phyloP scores from a whole-genome alignment of 768 basidiomycete species.

The Lentinus tigrinus region DNA sequence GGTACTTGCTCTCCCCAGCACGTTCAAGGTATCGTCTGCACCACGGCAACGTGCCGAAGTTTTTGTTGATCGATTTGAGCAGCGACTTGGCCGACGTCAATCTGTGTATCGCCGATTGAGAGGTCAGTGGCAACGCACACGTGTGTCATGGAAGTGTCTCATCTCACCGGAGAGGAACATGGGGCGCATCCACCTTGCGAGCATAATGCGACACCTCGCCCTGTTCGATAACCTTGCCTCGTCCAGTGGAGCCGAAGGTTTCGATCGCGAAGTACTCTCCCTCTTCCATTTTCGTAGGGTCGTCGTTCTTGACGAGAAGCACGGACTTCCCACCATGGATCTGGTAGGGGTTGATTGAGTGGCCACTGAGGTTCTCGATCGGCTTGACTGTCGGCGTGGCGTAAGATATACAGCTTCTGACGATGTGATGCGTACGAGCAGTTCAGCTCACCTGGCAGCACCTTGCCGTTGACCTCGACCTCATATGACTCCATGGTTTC shows the following conservation, averaged over 20 bases:
- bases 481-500: slow-evolving; percentile 99
- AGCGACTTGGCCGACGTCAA: slow-evolving; percentile 83
- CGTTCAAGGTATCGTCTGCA: slow-evolving; percentile 95
- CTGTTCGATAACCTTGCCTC: slow-evolving; percentile 85
- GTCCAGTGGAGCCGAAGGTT: slow-evolving; percentile 97
- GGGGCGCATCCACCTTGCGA: slow-evolving; percentile 63
- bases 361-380: slow-evolving; percentile 92
- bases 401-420: background rate
- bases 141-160: slow-evolving; percentile 21
- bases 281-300: slow-evolving; percentile 97
- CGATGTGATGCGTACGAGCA: too few species aligned
- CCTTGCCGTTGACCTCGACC: slow-evolving; percentile 86
- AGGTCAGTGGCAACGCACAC: background rate
- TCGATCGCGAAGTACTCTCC: slow-evolving; percentile 99
- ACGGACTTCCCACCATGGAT: slow-evolving; percentile 96
- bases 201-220: slow-evolving; percentile 97
- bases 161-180: slow-evolving; percentile 70
- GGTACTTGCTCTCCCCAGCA: slow-evolving; percentile 87
- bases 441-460: slow-evolving; percentile 68
- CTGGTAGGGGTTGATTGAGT: slow-evolving; percentile 85
- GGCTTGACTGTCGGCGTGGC: slow-evolving; percentile 67
- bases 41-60: slow-evolving; percentile 94
- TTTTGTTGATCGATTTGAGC: slow-evolving; percentile 82
- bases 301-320: slow-evolving; percentile 83
- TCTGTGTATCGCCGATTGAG: slow-evolving; percentile 35